These are phyloP conservation scores for Scheffersomyces ergatensis DNA, from an alignment of 805 yeast genomes.

Conservation along the genomic window DNA sequence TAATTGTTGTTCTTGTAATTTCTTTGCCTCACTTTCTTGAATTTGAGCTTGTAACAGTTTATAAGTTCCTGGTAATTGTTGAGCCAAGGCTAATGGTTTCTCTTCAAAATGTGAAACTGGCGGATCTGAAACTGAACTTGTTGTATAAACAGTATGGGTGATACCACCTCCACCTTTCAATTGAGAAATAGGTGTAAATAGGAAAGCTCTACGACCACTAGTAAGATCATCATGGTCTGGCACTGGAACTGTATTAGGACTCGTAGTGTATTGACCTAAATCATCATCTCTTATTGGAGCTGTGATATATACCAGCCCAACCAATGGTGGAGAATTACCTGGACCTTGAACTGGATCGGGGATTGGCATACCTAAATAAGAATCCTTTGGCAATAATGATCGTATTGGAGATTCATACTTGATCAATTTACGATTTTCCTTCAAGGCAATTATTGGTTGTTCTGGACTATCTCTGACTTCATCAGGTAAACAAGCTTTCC, in stretches of 20 bases:
- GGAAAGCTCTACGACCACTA: slow-evolving; percentile 36
- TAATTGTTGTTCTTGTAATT: slow-evolving; percentile 15
- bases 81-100: slow-evolving; percentile 1
- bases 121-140: slow-evolving; percentile 10
- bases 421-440: slow-evolving; percentile 63
- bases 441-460: slow-evolving; percentile 65
- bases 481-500: slow-evolving; percentile 98
- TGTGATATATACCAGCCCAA: slow-evolving; percentile 85
- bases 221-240: slow-evolving; percentile 38
- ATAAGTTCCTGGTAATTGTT: slow-evolving; percentile 8
- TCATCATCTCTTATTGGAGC: slow-evolving; percentile 79
- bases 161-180: slow-evolving; percentile 33
- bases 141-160: slow-evolving; percentile 16
- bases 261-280: slow-evolving; percentile 62
- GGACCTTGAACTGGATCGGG: slow-evolving; percentile 84
- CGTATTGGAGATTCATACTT: slow-evolving; percentile 84
- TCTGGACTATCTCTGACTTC: slow-evolving; percentile 88
- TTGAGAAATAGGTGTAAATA: slow-evolving; percentile 45
- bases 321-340: slow-evolving; percentile 84
- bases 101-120: slow-evolving; percentile 8
- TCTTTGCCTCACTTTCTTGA: slow-evolving; percentile 10
- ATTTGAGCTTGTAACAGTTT: slow-evolving; percentile 10
- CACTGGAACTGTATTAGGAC: slow-evolving; percentile 37
- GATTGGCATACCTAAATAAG: slow-evolving; percentile 67
- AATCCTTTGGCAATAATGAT: slow-evolving; percentile 71